Conservation (phyloP, 306 rosid species). For the Malus sylvestris region DNA sequence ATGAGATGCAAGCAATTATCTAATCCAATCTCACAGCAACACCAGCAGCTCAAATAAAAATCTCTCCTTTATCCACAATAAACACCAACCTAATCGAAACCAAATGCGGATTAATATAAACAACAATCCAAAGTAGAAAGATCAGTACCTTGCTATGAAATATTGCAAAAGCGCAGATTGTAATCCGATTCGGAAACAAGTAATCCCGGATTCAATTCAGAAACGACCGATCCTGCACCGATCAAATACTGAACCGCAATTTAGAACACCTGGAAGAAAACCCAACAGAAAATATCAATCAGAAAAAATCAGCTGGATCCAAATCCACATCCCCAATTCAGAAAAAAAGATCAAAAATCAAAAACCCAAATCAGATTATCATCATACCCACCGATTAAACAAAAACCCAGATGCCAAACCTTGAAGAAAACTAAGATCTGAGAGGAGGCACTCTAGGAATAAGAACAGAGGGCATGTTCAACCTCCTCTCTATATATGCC, state of each 20-base stretch:
- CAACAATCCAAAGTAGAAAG: conserved; percentile 11
- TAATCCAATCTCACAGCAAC: conserved; percentile 14
- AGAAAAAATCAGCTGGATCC: conserved; percentile 49
- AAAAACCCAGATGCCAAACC: conserved; percentile 69
- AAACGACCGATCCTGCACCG: conserved; percentile 71
- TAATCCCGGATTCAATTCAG: conserved; percentile 49
- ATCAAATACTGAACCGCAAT: conserved; percentile 51
- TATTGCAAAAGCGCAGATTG: conserved; percentile 38
- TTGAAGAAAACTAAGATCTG: conserved; percentile 57
- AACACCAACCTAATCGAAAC: conserved; percentile 11
- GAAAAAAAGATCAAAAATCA: conserved; percentile 20
- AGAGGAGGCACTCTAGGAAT: conserved; percentile 79
- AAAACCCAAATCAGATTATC: conserved; percentile 53
- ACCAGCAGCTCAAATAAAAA: conserved; percentile 23
- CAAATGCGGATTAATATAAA: conserved; percentile 31
- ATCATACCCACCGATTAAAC: conserved; percentile 58
- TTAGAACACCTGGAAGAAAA: conserved; percentile 41
- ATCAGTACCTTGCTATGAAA: conserved; percentile 35
- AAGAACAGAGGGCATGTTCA: conserved; percentile 68
- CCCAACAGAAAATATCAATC: conserved; percentile 21
- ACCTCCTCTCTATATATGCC: conserved; percentile 51
- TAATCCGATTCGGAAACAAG: conserved; percentile 39
- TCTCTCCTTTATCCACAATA: conserved; percentile 1
- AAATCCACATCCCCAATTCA: conserved; percentile 25
- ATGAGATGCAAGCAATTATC: conserved; percentile 21